Evolutionary conservation across 345 rosid genomes (phyloP), one percentile per base, ranked within the genome.

Genomic region (Camelina sativa): DNA sequence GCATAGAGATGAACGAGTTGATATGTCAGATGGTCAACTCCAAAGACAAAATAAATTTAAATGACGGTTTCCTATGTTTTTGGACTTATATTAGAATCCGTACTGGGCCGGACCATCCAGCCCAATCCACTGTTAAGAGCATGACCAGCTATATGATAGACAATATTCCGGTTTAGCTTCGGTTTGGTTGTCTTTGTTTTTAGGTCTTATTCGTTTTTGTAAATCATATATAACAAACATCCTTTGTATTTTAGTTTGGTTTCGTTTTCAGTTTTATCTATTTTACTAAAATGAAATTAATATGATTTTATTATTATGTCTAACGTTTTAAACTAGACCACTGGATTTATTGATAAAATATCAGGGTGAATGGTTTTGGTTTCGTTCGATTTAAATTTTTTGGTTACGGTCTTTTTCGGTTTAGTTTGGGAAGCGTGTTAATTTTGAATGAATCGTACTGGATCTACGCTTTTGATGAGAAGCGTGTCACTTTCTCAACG

Each of bases 21-120:
- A 19, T 41, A 46, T 1, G 28, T 77, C 81, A 76, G 59, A 40
- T 73, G 82, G 87, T 85, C 87, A 88, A 79, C 65, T 65, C 73
- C 56, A 1, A 47, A 47, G 67, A 71, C 80, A 70, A 76, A 64
- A 28, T 28, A 28, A 28, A 4, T 28, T 28, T 28, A 51, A 5
- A 6, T 47, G 71, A 76, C 80, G 48, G 62, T 76, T 64, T 70
- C 44, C 74, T 34, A 63, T 6, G 60, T 34, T 57, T 70, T 71
- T 70, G 80, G 80, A 48, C 15, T 63, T 71, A 64, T 69, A 2
- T 28, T 64, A 25, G 30, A 28, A 13, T 55, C 71, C 54, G 60
- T 77, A 70, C 11, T 57, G 76, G 80, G 76, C 76, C 61, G 20
- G 50, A 62, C 71, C 20, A 25, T 0, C 0, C 7, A 77, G 72